phyloP scores from a whole-genome alignment of 805 yeast genomes.

The Metschnikowia koreensis region DNA sequence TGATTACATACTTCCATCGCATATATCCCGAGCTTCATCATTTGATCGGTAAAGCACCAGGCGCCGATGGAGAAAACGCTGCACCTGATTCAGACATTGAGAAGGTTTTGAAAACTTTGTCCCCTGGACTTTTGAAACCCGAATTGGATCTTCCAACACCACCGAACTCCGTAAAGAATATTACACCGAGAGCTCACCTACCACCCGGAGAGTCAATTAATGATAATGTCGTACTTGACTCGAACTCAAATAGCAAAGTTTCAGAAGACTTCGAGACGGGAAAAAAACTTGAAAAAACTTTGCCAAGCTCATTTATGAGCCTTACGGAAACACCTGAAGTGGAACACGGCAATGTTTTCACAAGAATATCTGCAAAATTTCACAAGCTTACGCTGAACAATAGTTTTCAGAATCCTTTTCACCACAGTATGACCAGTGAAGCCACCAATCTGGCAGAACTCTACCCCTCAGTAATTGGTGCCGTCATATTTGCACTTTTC shows the following conservation, averaged over 20 bases:
- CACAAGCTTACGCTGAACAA: neutral
- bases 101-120: no score
- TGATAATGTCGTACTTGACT: no score
- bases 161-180: neutral
- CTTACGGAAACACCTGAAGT: no score
- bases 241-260: no score
- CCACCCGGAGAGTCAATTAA: no score
- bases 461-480: constrained; percentile 13
- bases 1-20: constrained; percentile 8
- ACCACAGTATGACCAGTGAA: constrained; percentile 3
- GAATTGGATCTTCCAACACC: neutral
- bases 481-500: constrained; percentile 11
- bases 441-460: constrained; percentile 8
- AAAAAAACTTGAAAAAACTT: no score
- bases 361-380: neutral
- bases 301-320: neutral
- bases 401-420: constrained; percentile 6
- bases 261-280: no score
- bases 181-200: no score
- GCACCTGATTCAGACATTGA: neutral
- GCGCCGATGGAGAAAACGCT: neutral
- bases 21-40: constrained; percentile 11
- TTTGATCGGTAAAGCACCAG: constrained; percentile 3
- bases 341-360: neutral
- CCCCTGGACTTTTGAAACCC: no score